These are phyloP conservation scores for Coniochaeta sp. DNA, from an alignment of 2,329 filamentous ascomycete genomes.

Conservation along the genomic window DNA sequence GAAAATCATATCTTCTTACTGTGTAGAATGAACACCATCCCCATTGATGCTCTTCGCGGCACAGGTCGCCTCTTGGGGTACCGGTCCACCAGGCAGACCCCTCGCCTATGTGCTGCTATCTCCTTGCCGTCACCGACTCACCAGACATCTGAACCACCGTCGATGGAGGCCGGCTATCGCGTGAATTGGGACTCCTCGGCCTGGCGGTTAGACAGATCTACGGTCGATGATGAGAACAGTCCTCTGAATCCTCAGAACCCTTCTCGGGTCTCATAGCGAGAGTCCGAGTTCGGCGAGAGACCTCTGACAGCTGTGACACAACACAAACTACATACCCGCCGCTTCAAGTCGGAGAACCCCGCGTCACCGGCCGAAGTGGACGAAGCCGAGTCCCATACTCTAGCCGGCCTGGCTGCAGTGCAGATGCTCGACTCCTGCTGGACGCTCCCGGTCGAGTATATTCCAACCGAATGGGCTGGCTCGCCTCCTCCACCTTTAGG, in stretches of 20 bases:
- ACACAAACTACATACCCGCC: neutral
- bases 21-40: neutral
- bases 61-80: neutral
- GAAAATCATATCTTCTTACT: no score
- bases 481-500: neutral
- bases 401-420: neutral
- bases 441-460: neutral
- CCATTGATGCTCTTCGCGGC: neutral
- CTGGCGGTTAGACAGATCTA: neutral
- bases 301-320: neutral
- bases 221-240: neutral
- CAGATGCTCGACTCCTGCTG: constrained; percentile 2
- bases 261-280: neutral
- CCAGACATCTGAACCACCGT: neutral
- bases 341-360: constrained; percentile 1
- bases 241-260: neutral
- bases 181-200: neutral
- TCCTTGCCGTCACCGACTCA: neutral
- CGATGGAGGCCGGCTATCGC: neutral
- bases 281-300: neutral
- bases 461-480: neutral
- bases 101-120: neutral
- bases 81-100: neutral
- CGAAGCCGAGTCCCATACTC: neutral
- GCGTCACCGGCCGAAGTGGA: neutral